Conservation (phyloP, 768 basidiomycete genomes). For the Steccherinum ochraceum region DNA sequence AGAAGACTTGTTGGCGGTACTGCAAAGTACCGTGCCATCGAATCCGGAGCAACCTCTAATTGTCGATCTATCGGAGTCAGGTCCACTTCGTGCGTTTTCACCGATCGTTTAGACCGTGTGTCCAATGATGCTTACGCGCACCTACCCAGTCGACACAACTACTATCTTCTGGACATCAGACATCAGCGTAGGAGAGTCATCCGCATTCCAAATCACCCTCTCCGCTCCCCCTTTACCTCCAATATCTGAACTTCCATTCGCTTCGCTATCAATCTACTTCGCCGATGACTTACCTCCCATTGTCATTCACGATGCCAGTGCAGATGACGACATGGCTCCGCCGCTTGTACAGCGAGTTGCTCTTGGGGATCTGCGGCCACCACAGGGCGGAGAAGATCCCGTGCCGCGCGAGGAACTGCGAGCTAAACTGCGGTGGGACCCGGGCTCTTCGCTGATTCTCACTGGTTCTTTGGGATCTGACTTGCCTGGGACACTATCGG, state of each 20-base stretch:
- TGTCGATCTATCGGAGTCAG: slow-evolving; percentile 58
- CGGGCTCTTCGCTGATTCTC: slow-evolving; percentile 49
- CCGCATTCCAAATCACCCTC: slow-evolving; percentile 72
- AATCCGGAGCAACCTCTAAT: slow-evolving; percentile 47
- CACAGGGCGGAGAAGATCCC: slow-evolving; percentile 7
- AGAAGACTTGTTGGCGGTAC: slow-evolving; percentile 66
- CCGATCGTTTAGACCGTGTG: no score
- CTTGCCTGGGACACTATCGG: slow-evolving; percentile 45
- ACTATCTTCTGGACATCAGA: slow-evolving; percentile 68
- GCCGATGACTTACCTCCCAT: slow-evolving; percentile 43
- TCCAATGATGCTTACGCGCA: no score
- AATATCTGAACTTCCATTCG: slow-evolving; percentile 56
- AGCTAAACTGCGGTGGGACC: slow-evolving; percentile 52
- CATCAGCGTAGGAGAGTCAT: slow-evolving; percentile 51
- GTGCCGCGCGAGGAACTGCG: slow-evolving; percentile 20
- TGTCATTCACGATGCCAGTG: slow-evolving; percentile 38
- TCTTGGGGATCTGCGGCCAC: slow-evolving; percentile 31
- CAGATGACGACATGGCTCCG: slow-evolving; percentile 3
- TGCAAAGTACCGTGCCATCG: slow-evolving; percentile 72
- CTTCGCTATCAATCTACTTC: slow-evolving; percentile 55
- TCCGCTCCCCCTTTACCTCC: slow-evolving; percentile 41
- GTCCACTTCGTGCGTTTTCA: slow-evolving; percentile 54
- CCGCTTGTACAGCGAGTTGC: slow-evolving; percentile 35
- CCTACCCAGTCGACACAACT: slow-evolving; percentile 62
- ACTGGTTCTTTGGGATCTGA: slow-evolving; percentile 52